Conservation (phyloP, 208 protist genomes). For the Wallacemonas collosoma region DNA sequence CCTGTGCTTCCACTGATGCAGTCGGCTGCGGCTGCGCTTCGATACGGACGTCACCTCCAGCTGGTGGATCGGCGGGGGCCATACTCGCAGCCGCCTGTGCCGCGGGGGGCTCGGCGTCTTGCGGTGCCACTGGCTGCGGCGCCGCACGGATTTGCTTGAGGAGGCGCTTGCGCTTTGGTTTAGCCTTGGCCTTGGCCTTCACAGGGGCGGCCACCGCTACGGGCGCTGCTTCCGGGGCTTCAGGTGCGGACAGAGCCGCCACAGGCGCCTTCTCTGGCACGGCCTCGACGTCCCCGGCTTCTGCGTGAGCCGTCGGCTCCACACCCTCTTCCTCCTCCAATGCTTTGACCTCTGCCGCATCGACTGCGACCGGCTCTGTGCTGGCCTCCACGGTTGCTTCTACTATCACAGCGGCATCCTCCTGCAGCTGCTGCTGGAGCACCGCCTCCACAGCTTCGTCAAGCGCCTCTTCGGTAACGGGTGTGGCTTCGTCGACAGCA, state of each 20-base stretch:
- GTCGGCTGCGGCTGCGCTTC: no score
- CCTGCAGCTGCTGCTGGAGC: neutral
- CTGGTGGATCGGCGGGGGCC: neutral
- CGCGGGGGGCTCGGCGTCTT: constrained; percentile 6
- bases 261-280: neutral
- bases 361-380: neutral
- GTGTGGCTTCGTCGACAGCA: neutral
- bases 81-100: neutral
- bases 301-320: no score
- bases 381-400: neutral
- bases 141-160: no score
- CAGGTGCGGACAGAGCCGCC: neutral
- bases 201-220: no score
- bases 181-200: no score
- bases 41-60: no score
- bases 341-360: neutral
- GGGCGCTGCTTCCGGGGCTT: no score
- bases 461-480: neutral
- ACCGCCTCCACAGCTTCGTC: neutral
- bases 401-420: constrained; percentile 13
- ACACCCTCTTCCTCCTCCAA: no score
- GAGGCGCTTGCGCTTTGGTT: no score
- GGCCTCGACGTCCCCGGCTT: neutral
- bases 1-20: no score
- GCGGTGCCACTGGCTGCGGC: constrained; percentile 5